These are phyloP conservation scores for Metschnikowia noctiluminum DNA, from an alignment of 805 yeast species.

Conservation along the genomic window DNA sequence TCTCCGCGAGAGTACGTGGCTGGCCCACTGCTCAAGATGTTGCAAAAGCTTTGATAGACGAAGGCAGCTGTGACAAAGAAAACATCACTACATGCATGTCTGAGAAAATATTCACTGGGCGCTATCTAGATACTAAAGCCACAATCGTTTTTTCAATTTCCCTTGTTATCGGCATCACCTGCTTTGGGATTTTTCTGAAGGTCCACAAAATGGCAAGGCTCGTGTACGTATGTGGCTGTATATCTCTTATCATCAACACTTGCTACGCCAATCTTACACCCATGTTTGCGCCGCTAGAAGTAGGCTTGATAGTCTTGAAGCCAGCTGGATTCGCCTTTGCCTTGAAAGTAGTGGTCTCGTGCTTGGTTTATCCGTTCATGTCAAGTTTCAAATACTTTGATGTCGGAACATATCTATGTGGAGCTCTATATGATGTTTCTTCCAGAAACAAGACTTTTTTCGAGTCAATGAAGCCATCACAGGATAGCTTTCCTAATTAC, in stretches of 20 bases:
- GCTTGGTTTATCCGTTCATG: slow-evolving; percentile 28
- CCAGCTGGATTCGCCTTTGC: slow-evolving; percentile 26
- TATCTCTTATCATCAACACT: slow-evolving; percentile 20
- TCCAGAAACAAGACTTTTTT: slow-evolving; percentile 23
- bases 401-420: slow-evolving; percentile 17
- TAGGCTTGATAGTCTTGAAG: slow-evolving; percentile 20
- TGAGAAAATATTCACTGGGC: slow-evolving; percentile 24
- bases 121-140: slow-evolving; percentile 23
- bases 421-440: slow-evolving; percentile 14
- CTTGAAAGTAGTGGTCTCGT: slow-evolving; percentile 17
- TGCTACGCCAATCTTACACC: slow-evolving; percentile 29
- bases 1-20: slow-evolving; percentile 24
- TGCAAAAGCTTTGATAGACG: slow-evolving; percentile 17
- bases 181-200: slow-evolving; percentile 22
- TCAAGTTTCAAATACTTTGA: slow-evolving; percentile 21
- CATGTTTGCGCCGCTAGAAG: slow-evolving; percentile 21
- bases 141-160: slow-evolving; percentile 24
- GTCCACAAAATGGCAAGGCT: slow-evolving; percentile 19
- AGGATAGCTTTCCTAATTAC: slow-evolving; percentile 22
- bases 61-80: slow-evolving; percentile 25
- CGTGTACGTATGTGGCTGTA: slow-evolving; percentile 22
- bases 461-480: slow-evolving; percentile 26
- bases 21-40: slow-evolving; percentile 21
- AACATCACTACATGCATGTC: slow-evolving; percentile 19
- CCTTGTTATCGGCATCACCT: slow-evolving; percentile 21